A percentile compares a stretch with the other conserved stretches of the same genome.
These are phyloP conservation scores for Blumeria hordei DNA, from an alignment of 2,329 filamentous ascomycete genomes.

Conservation along the genomic window DNA sequence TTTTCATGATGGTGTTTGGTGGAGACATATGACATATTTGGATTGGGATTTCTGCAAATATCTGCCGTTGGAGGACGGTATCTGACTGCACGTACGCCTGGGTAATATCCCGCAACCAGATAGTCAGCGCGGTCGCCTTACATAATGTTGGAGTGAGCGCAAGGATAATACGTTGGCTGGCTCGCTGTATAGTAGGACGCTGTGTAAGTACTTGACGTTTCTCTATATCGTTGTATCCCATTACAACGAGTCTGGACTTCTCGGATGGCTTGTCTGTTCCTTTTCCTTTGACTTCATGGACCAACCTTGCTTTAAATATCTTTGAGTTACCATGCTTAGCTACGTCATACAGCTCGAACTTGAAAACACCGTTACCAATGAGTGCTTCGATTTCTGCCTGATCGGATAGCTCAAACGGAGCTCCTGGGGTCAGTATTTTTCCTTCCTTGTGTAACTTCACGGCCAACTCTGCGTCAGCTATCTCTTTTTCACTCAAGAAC, in stretches of 20 bases:
- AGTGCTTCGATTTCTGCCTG: not conserved
- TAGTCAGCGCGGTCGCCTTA: too few species aligned
- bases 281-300: too few species aligned
- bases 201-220: not conserved
- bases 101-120: not conserved
- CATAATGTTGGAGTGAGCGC: too few species aligned
- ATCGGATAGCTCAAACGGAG: not conserved
- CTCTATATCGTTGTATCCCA: not conserved
- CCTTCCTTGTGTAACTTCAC: too few species aligned
- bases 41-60: not conserved
- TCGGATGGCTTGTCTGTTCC: too few species aligned
- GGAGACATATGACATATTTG: not conserved
- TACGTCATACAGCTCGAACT: too few species aligned
- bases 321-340: too few species aligned
- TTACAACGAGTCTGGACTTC: not conserved
- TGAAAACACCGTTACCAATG: not conserved
- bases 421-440: not conserved
- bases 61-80: not conserved
- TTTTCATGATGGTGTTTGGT: not conserved
- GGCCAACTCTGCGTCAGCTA: not conserved
- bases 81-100: not conserved
- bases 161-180: not conserved
- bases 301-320: too few species aligned
- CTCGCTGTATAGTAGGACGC: not conserved
- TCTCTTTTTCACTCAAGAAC: not conserved